Evolutionary conservation across 129 eudicot species (phyloP).

Genomic region (Erigeron canadensis): DNA sequence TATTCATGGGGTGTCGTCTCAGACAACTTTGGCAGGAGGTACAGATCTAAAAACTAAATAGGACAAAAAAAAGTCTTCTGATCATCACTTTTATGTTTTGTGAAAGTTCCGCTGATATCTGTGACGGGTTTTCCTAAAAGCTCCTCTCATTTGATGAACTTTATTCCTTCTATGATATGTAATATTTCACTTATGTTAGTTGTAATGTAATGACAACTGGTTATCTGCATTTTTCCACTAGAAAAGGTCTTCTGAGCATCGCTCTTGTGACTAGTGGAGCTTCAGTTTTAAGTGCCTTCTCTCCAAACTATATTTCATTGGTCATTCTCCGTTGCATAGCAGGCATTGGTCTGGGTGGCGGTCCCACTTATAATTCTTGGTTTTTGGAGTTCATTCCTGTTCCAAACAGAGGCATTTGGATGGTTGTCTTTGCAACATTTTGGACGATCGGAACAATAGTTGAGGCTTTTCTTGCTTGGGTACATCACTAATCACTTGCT

Average conservation of each 20-base stretch:
- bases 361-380: conserved; percentile 73
- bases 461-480: conserved; percentile 85
- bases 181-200: conserved; percentile 2
- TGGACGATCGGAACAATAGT: conserved; percentile 74
- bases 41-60: background rate
- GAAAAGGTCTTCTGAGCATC: conserved; percentile 73
- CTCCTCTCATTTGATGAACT: too few relatives aligned
- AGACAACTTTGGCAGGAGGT: conserved; percentile 77
- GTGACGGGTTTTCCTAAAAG: too few relatives aligned
- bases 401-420: conserved; percentile 78
- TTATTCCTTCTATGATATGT: background rate
- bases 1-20: conserved; percentile 75
- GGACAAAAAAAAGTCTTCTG: background rate
- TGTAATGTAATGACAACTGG: conserved; percentile 11
- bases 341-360: conserved; percentile 84
- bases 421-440: conserved; percentile 68
- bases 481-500: conserved; percentile 28
- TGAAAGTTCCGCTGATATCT: too few relatives aligned
- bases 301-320: conserved; percentile 62
- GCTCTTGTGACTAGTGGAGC: conserved; percentile 63
- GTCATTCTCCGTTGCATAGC: conserved; percentile 65
- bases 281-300: conserved; percentile 59
- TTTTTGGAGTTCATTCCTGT: conserved; percentile 82
- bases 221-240: conserved; percentile 32
- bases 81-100: too few relatives aligned